These are phyloP conservation scores for Thalia dealbata DNA, from an alignment of 176 grass and related monocot genomes.

Conservation along the genomic window DNA sequence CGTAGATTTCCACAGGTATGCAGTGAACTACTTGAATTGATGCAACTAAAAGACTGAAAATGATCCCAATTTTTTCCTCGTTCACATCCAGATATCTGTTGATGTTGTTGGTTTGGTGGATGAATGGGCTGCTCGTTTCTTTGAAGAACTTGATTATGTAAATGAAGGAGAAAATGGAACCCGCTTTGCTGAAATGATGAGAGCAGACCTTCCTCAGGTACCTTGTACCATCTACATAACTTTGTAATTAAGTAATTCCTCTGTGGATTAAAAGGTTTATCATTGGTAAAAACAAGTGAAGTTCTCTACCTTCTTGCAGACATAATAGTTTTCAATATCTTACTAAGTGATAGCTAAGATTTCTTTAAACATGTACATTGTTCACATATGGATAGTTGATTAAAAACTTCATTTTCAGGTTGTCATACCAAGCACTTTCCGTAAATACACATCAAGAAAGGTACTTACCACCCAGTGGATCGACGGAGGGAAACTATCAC, in stretches of 20 bases:
- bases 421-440: constrained; percentile 78
- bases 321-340: no score
- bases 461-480: constrained; percentile 89
- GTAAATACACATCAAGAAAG: constrained; percentile 86
- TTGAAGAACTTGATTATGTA: constrained; percentile 99
- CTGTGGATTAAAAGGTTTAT: not conserved
- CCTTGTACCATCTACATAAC: not conserved
- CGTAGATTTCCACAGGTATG: constrained; percentile 84
- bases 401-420: constrained; percentile 34
- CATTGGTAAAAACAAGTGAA: not conserved
- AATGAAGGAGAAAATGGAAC: constrained; percentile 89
- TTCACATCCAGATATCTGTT: constrained; percentile 50
- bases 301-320: not conserved
- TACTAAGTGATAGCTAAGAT: no score
- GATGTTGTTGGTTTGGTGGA: constrained; percentile 94
- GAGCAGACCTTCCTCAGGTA: constrained; percentile 92
- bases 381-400: not conserved
- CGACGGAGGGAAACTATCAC: constrained; percentile 89
- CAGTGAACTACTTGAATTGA: not conserved
- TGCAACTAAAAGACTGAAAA: not conserved
- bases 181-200: constrained; percentile 87
- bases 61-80: not conserved
- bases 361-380: no score
- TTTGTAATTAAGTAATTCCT: not conserved
- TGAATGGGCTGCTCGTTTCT: constrained; percentile 94